These are phyloP conservation scores for Ambrosiella beaveri DNA, from an alignment of 2,329 filamentous ascomycete genomes.

Conservation along the genomic window DNA sequence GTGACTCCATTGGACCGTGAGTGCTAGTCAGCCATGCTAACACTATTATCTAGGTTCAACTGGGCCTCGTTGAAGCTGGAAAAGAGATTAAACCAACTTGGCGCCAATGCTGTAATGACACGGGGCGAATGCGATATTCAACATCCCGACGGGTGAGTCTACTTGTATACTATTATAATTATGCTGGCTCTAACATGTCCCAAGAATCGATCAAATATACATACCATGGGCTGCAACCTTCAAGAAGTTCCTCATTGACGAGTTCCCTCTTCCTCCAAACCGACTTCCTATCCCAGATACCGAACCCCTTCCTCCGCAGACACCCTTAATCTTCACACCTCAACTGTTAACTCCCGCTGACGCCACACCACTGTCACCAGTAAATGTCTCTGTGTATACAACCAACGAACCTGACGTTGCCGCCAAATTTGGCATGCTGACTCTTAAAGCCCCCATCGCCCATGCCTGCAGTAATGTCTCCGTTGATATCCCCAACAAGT, in stretches of 20 bases:
- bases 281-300: conserved; percentile 55
- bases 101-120: conserved; percentile 57
- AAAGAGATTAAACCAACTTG: conserved; percentile 68
- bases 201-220: conserved; percentile 65
- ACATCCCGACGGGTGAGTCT: conserved; percentile 70
- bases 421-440: conserved; percentile 9
- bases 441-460: not conserved
- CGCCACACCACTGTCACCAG: not conserved
- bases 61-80: conserved; percentile 80
- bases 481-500: conserved; percentile 1
- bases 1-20: conserved; percentile 14
- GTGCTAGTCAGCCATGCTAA: not conserved
- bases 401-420: conserved; percentile 20
- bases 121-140: conserved; percentile 84
- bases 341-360: not conserved
- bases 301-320: conserved; percentile 60
- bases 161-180: not conserved
- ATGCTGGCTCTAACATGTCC: not conserved
- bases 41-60: conserved; percentile 49
- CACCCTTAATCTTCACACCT: conserved; percentile 5
- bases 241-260: conserved; percentile 44
- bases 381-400: not conserved
- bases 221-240: conserved; percentile 60
- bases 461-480: conserved; percentile 7
- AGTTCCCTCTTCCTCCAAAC: conserved; percentile 52